Base-by-base conservation (phyloP, 148 eudicot species). In the Cornus florida region DNA sequence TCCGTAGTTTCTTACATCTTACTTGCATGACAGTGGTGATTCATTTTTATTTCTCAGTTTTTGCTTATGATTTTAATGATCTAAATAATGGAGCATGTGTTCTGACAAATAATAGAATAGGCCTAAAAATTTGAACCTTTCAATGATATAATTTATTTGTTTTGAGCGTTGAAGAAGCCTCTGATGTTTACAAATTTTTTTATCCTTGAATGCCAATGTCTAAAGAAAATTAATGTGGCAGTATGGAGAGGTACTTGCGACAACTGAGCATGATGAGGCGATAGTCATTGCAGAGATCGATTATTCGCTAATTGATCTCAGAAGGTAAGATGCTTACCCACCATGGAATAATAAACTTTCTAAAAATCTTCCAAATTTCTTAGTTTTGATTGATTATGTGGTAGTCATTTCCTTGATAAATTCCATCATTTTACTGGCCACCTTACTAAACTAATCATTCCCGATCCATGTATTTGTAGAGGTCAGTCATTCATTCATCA, bases 211-310 rank as follows among this genome's bases (percentile, higher is more conserved):
- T 28, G 1, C 28, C 28, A 28, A 28, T 28, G 28, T 28, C 28
- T 28, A 28, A 28, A 28, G 28, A 43, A 60, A 23, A 74, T 74
- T 28, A 60, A 33, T 76, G 74, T 46, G 57, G 83, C 92, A 94
- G 96, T 94, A 92, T 86, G 98, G 98, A 81, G 96, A 94, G 84
- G 84, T 94, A 72, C 79, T 89, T 70, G 96, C 94, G 22, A 94
- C 93, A 19, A 88, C 96, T 24, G 96, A 92, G 73, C 92, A 94
- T 33, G 98, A 86, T 7, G 98, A 94, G 79, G 91, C 90, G 31
- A 87, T 78, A 32, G 78, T 94, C 74, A 83, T 94, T 14, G 84
- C 91, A 59, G 94, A 94, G 77, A 86, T 92, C 24, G 94, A 94
- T 82, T 94, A 94, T 80, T 89, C 98, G 31, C 78, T 75, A 35